Evolutionary conservation across 495 filamentous ascomycete genomes (phyloP).

Genomic region (Oleoguttula mirabilis): DNA sequence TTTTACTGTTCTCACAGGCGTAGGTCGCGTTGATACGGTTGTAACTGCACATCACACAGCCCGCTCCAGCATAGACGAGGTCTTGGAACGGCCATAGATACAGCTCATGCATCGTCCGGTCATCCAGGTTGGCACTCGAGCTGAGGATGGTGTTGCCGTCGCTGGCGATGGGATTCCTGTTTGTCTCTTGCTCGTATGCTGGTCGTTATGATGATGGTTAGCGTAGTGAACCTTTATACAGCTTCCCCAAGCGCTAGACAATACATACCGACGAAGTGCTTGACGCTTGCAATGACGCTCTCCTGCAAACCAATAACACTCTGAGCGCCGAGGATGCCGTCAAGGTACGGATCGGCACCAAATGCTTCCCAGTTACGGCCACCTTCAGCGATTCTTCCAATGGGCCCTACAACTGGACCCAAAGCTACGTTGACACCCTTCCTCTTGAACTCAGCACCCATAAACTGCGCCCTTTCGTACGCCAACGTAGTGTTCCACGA

Average conservation of each 20-base stretch:
- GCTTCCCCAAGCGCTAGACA: no score
- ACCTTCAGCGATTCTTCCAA: conserved; percentile 2
- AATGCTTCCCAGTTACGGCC: conserved; percentile 44
- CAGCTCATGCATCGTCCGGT: conserved; percentile 23
- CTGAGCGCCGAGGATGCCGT: conserved; percentile 32
- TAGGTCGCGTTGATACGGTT: conserved; percentile 21
- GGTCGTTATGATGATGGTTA: no score
- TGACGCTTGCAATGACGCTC: conserved; percentile 42
- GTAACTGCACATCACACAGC: conserved; percentile 21
- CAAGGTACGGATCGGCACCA: conserved; percentile 37
- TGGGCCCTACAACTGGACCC: conserved; percentile 21
- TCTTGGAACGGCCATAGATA: conserved; percentile 23
- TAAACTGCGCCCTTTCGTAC: conserved; percentile 17
- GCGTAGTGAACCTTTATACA: no score
- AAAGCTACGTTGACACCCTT: conserved; percentile 26
- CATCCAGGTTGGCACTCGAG: conserved; percentile 17
- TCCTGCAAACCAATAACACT: conserved; percentile 31
- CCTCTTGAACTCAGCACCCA: conserved; percentile 24
- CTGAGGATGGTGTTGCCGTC: conserved; percentile 11
- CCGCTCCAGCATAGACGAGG: conserved; percentile 16
- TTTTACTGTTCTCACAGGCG: conserved; percentile 21
- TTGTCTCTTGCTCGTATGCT: conserved; percentile 17
- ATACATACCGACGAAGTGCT: conserved; percentile 18
- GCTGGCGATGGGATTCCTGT: conserved; percentile 6
- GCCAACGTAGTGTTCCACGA: conserved; percentile 21